phyloP scores from a whole-genome alignment of 768 basidiomycete species.

The Leccinum sublutescens region DNA sequence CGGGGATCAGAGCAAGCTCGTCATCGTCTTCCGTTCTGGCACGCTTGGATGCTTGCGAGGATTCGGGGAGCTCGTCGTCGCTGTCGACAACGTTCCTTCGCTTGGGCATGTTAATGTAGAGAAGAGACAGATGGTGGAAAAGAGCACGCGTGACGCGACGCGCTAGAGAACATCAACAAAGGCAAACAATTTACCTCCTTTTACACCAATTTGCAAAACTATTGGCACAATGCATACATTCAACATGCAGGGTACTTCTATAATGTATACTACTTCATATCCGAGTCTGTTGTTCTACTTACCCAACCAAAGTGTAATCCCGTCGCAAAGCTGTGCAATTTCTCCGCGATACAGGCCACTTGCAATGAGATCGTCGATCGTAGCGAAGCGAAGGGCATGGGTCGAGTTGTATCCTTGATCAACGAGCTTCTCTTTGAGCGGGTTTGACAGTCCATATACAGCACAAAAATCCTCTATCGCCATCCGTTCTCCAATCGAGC shows the following conservation, averaged over 20 bases:
- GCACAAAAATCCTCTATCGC: neutral
- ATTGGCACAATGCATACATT: no score
- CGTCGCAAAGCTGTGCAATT: neutral
- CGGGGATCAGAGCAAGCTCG: constrained; percentile 26
- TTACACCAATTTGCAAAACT: no score
- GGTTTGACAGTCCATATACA: neutral
- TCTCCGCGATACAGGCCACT: neutral
- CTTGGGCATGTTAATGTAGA: constrained; percentile 48
- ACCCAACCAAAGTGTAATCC: neutral
- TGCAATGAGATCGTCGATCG: neutral
- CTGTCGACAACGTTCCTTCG: constrained; percentile 45
- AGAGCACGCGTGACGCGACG: constrained; percentile 30
- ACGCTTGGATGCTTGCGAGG: constrained; percentile 42
- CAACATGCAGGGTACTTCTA: no score
- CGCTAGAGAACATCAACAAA: constrained; percentile 13
- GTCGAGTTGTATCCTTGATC: neutral
- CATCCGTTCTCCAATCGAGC: neutral
- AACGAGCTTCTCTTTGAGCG: neutral
- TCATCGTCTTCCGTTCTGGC: constrained; percentile 42
- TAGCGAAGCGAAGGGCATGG: neutral
- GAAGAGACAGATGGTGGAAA: constrained; percentile 7
- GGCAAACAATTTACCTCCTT: constrained; percentile 18
- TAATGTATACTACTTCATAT: no score
- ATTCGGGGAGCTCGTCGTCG: constrained; percentile 37
- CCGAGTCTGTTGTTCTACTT: no score